Evolutionary conservation across 2,329 filamentous ascomycete species (phyloP).

Genomic region (Neonectria ditissima): DNA sequence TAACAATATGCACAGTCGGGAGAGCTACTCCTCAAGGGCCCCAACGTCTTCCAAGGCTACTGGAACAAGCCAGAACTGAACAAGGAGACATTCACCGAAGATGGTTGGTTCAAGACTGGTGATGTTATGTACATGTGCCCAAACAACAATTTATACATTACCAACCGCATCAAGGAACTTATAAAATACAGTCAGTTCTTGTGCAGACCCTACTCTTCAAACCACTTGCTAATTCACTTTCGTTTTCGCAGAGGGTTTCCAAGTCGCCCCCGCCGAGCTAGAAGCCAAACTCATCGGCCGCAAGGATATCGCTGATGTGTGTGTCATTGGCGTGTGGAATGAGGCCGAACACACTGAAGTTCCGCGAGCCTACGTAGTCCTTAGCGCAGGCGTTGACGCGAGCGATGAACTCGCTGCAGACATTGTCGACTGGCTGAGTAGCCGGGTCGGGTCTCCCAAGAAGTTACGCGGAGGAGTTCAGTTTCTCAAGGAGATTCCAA

Average conservation of each 20-base stretch:
- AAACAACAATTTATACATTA: conserved; percentile 88
- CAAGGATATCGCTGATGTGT: conserved; percentile 66
- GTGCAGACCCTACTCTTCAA: conserved; percentile 3
- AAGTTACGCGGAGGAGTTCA: conserved; percentile 76
- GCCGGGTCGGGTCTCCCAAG: conserved; percentile 74
- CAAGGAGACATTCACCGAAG: conserved; percentile 75
- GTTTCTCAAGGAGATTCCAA: conserved; percentile 76
- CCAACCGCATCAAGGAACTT: conserved; percentile 82
- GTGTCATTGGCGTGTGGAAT: conserved; percentile 72
- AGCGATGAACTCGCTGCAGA: conserved; percentile 50
- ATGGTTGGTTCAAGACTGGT: conserved; percentile 92
- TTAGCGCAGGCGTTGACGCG: conserved; percentile 51
- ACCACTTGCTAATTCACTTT: conserved; percentile 41
- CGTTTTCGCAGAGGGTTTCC: conserved; percentile 66
- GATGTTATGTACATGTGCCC: conserved; percentile 85
- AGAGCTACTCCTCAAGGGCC: conserved; percentile 83
- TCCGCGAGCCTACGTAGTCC: conserved; percentile 63
- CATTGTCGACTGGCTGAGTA: conserved; percentile 57
- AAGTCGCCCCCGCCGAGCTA: conserved; percentile 76
- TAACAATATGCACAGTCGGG: conserved; percentile 55
- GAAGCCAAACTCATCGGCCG: conserved; percentile 61
- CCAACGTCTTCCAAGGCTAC: conserved; percentile 85
- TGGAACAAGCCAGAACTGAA: conserved; percentile 79
- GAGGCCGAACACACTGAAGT: conserved; percentile 73
- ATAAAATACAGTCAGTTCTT: conserved; percentile 62